Evolutionary conservation across 2,329 filamentous ascomycete species (phyloP).

Genomic region (Phaeosphaeriaceae sp.): DNA sequence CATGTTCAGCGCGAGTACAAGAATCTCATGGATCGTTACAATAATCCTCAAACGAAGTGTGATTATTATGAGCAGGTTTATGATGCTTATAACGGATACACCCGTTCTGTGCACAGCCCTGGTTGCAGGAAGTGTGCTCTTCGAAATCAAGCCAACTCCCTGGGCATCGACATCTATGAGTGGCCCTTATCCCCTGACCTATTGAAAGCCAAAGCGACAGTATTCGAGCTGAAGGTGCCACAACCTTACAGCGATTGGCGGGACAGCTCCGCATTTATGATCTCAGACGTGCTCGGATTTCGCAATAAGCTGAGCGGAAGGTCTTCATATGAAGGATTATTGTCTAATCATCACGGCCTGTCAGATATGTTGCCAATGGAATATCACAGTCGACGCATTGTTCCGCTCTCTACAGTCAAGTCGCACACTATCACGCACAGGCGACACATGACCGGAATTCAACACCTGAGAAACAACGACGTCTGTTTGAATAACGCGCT

Average conservation of each 20-base stretch:
- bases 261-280: conserved; percentile 54
- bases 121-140: conserved; percentile 42
- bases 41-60: conserved; percentile 20
- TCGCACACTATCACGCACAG: conserved; percentile 48
- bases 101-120: conserved; percentile 12
- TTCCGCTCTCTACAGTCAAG: conserved; percentile 47
- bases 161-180: conserved; percentile 60
- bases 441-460: conserved; percentile 25
- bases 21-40: conserved; percentile 16
- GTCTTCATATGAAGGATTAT: too few relatives aligned
- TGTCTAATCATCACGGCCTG: conserved; percentile 14
- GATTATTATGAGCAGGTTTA: conserved; percentile 8
- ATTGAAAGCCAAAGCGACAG: conserved; percentile 49
- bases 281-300: conserved; percentile 48
- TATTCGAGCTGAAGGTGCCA: conserved; percentile 62
- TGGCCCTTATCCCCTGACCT: conserved; percentile 59
- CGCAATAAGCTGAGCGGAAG: too few relatives aligned
- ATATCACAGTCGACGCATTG: conserved; percentile 27
- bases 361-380: conserved; percentile 1
- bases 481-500: conserved; percentile 58
- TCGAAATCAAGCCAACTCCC: conserved; percentile 32
- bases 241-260: conserved; percentile 56
- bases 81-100: conserved; percentile 9
- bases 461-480: conserved; percentile 32
- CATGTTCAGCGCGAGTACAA: conserved; percentile 16